Evolutionary conservation across 2,329 filamentous ascomycete genomes (phyloP), one percentile per base, ranked within the genome.

Genomic region (Beauveria rudraprayagi): DNA sequence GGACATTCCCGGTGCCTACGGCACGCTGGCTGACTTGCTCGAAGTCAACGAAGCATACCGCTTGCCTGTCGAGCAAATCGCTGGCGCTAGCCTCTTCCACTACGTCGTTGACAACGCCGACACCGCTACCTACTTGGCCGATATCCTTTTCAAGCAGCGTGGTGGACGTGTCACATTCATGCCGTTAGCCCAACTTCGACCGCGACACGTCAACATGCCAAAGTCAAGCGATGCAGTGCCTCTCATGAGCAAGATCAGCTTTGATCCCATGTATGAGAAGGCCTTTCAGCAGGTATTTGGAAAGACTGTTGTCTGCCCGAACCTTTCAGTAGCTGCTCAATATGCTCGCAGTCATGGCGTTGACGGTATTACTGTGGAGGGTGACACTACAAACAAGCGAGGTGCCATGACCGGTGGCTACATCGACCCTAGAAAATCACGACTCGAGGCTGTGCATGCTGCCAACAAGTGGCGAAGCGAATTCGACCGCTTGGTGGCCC

Each of bases 251-350:
- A 96, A 95, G 74, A 83, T 97, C 63, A 83, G 85, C 54, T 99
- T 88, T 69, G 89, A 97, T 56, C 70, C 81, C 1, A 80, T 78
- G 63, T 97, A 88, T 67, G 91, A 95, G 62, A 88, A 85, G 67
- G 94, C 94, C 0, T 94, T 99, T 72, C 87, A 90, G 70, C 92
- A 97, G 71, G 91, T 99, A 0, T 99, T 99, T 75, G 94, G 92
- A 52, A 95, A 91, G 73, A 94, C 91, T 0, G 91, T 99, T 57
- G 89, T 99, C 61, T 97, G 94, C 67, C 92, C 93, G 3, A 96
- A 91, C 66, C 78, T 99, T 64, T 85, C 90, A 54, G 85, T 96
- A 62, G 94, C 92, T 53, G 85, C 89, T 14, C 92, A 97, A 70
- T 97, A 97, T 71, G 91, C 94, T 24, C 86, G 93, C 69, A 96